These are phyloP conservation scores for Xylogone sp. DNA, from an alignment of 2,329 filamentous ascomycete species.

Conservation along the genomic window DNA sequence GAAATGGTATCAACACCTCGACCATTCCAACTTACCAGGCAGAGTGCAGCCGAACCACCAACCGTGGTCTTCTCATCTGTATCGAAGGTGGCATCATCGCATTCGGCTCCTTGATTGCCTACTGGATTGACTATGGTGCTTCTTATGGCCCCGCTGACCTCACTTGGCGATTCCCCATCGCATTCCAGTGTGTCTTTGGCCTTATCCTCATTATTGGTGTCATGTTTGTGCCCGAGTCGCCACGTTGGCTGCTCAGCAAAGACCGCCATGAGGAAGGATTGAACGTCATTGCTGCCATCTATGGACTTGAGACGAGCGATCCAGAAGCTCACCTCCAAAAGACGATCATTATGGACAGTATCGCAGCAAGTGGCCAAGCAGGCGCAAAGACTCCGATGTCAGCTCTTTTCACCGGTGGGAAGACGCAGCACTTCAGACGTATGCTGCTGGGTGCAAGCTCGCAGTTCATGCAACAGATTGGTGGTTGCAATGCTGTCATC, in stretches of 20 bases:
- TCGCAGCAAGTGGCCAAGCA: conserved; percentile 30
- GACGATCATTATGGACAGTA: conserved; percentile 31
- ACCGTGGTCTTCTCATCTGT: conserved; percentile 45
- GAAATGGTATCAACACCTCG: conserved; percentile 48
- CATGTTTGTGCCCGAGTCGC: conserved; percentile 90
- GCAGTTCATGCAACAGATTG: conserved; percentile 51
- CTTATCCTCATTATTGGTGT: conserved; percentile 77
- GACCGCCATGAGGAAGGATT: conserved; percentile 97
- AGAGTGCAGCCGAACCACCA: conserved; percentile 40
- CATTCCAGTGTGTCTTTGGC: conserved; percentile 93
- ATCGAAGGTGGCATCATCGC: conserved; percentile 57
- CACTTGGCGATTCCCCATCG: conserved; percentile 85
- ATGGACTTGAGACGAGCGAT: conserved; percentile 57
- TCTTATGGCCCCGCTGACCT: conserved; percentile 78
- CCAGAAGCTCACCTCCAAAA: conserved; percentile 30
- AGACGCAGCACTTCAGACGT: conserved; percentile 51
- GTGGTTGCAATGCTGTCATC: conserved; percentile 40
- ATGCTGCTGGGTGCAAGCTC: conserved; percentile 46
- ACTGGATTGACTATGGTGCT: conserved; percentile 98
- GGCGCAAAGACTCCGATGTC: conserved; percentile 29
- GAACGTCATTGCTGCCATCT: conserved; percentile 92
- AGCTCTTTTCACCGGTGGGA: conserved; percentile 46
- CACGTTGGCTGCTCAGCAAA: conserved; percentile 92
- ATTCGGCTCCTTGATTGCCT: conserved; percentile 72
- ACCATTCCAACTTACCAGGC: conserved; percentile 61